Conservation (phyloP, 768 basidiomycete species). For the Leccinum obscurum region DNA sequence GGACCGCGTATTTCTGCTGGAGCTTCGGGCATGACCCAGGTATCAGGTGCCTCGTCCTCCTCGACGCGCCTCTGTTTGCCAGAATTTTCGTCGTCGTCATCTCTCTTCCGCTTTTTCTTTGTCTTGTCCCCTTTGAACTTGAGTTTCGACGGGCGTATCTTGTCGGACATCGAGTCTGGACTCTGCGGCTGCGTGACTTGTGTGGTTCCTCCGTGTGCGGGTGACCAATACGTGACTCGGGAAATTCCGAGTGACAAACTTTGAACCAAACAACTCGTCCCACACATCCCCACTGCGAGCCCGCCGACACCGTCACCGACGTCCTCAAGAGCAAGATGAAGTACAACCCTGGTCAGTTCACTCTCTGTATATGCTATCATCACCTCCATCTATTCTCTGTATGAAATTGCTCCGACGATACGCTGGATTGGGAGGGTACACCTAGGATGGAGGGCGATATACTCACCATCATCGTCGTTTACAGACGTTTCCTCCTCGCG, state of each 20-base stretch:
- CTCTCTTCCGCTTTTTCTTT: constrained; percentile 79
- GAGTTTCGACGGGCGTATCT: constrained; percentile 71
- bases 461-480: constrained; percentile 32
- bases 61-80: constrained; percentile 49
- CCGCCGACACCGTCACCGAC: constrained; percentile 51
- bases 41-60: constrained; percentile 68
- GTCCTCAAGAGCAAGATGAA: constrained; percentile 76
- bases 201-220: neutral
- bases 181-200: constrained; percentile 1
- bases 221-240: constrained; percentile 14
- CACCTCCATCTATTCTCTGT: constrained; percentile 20
- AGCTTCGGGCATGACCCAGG: constrained; percentile 76
- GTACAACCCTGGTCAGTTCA: constrained; percentile 75
- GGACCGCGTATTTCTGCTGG: constrained; percentile 80
- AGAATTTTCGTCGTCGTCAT: constrained; percentile 44
- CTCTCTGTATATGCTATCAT: constrained; percentile 20
- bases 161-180: constrained; percentile 37
- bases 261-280: constrained; percentile 39
- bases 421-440: constrained; percentile 54
- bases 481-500: constrained; percentile 88
- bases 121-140: constrained; percentile 89
- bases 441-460: constrained; percentile 44
- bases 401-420: constrained; percentile 30
- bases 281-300: constrained; percentile 22
- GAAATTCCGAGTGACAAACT: constrained; percentile 26